Base-by-base conservation (phyloP, 768 basidiomycete species). In the Rhizopogon sp. region DNA sequence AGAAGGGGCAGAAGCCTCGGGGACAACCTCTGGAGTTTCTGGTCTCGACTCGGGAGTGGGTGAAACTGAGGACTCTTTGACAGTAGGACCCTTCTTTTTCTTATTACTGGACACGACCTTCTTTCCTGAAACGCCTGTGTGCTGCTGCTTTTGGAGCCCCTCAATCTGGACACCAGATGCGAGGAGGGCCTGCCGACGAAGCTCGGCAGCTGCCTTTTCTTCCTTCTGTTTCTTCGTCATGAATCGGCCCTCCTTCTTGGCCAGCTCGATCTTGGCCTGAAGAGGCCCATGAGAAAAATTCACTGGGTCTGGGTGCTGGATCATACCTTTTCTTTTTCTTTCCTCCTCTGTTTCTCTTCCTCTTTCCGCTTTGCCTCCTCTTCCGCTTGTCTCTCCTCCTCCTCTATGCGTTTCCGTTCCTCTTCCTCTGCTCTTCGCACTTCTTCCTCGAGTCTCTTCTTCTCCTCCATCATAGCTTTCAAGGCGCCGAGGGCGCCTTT, bases 151-250 rank as follows among this genome's bases (percentile, higher is more conserved):
- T 37, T 37, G 35, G 17, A 98, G 75, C 57, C 92, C 97, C 63
- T 95, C 94, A 56, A 99, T 88, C 61, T 87, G 85, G 46, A 89
- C 88, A 49, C 93, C 94, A 37, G 90, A 88, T 17, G 90, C 88
- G 49, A 98, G 77, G 51, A 98, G 80, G 2, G 96, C 95, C 66
- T 96, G 84, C 66, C 85, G 90, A 54, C 94, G 86, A 31, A 92
- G 83, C 69, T 98, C 95, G 3, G 93, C 94, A 60, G 85, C 88
- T 20, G 89, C 90, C 62, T 81, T 86, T 68, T 98, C 95, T 65
- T 92, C 89, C 71, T 93, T 96, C 70, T 98, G 95, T 72, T 95
- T 97, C 71, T 96, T 94, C n/a, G 96, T 98, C 49, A 98, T 79
- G 25, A 96, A 74, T 44, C 89, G 83, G 22, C 97, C 97, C 73